Conservation (phyloP, 2,329 filamentous ascomycete genomes). For the Xylaria polymorpha region DNA sequence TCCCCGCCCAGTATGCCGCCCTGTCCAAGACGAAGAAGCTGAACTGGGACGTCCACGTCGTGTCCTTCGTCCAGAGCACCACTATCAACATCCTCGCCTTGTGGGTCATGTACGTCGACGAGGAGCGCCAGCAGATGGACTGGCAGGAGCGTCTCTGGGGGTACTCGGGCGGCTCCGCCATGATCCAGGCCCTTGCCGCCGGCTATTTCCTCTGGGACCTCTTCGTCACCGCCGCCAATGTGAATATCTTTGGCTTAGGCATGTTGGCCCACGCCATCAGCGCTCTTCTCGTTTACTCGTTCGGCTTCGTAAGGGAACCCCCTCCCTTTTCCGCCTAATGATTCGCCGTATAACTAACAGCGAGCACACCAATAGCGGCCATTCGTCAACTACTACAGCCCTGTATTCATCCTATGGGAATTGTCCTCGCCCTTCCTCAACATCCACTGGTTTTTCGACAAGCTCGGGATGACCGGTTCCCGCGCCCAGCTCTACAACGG, state of each 20-base stretch:
- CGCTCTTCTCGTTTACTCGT: conserved; percentile 77
- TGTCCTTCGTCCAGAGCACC: conserved; percentile 81
- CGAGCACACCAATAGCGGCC: conserved; percentile 68
- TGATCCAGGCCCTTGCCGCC: conserved; percentile 80
- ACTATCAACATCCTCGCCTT: conserved; percentile 79
- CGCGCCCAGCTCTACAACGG: conserved; percentile 81
- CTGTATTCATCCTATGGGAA: conserved; percentile 87
- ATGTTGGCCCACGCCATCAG: conserved; percentile 81
- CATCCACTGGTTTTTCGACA: conserved; percentile 93
- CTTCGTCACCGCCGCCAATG: conserved; percentile 72
- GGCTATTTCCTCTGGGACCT: conserved; percentile 91
- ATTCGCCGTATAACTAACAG: conserved; percentile 5
- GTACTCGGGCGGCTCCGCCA: conserved; percentile 76
- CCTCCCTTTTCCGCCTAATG: not conserved
- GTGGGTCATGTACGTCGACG: conserved; percentile 76
- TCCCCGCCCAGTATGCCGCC: conserved; percentile 70
- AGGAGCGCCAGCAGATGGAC: conserved; percentile 74
- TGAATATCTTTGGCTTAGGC: conserved; percentile 79
- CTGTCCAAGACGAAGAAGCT: conserved; percentile 73
- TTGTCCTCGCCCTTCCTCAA: conserved; percentile 87
- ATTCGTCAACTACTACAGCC: conserved; percentile 85
- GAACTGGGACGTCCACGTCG: conserved; percentile 89
- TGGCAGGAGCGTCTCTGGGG: conserved; percentile 79
- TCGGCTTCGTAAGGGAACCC: conserved; percentile 77
- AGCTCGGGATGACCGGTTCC: conserved; percentile 82